Evolutionary conservation across 2,329 filamentous ascomycete species (phyloP), one percentile per base, ranked within the genome.

Genomic region (Cladophialophora chaetospira): DNA sequence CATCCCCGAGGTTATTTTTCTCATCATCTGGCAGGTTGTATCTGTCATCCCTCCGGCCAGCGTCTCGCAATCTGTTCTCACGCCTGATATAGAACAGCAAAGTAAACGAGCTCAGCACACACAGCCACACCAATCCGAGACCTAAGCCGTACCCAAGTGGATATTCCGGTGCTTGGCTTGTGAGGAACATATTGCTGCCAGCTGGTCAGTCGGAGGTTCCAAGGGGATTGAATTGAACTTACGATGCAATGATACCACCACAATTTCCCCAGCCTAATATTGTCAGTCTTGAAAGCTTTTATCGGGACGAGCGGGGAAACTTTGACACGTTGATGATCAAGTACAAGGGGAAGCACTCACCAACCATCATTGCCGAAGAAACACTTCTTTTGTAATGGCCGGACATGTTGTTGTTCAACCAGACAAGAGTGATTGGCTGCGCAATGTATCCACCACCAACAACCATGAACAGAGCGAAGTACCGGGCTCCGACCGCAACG

Each of bases 91-190:
- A 70, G 13, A 65, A 64, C 36, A 73, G 63, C 46, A 73, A 70
- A 3, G 65, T 52, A 3, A 66, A 60, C 36, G 69, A 69, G 3
- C 68, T 55, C n/a, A 68, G 3, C 4, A 67, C 70, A 60, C 69
- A 70, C 4, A 73, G 50, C 71, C 71, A 73, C 8, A 72, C 52
- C 60, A 73, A 65, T 1, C 59, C 71, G 3, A 75, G 63, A 5
- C 70, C 67, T 13, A 70, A 65, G 0, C 72, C 70, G 45, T 73
- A 76, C 1, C 73, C 74, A 0, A 72, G 70, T 1, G 63, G 66
- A 58, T 75, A 76, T 11, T 45, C 58, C 1, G 75, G 73, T 1
- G 63, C 68, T 47, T 73, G 65, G n/a, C 56, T 65, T 5, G 66
- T 63, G 5, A 74, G 58, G 55, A 74, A 77, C 50, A 77, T 71